Evolutionary conservation across 2,329 filamentous ascomycete species (phyloP).

Genomic region (Emydomyces testavorans): DNA sequence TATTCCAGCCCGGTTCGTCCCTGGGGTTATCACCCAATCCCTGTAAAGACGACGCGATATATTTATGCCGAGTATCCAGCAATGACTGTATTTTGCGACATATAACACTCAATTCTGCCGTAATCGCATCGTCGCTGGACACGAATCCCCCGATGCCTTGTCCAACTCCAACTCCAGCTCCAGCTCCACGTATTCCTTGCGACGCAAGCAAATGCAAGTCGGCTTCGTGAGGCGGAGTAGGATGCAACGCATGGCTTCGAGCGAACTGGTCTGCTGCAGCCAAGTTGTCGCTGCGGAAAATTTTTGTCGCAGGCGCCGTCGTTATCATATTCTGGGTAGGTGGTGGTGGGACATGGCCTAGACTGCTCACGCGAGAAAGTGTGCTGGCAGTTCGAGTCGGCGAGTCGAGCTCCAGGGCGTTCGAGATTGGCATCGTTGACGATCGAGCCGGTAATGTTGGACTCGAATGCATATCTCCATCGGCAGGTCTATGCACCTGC

Average conservation of each 20-base stretch:
- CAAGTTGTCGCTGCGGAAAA: conserved; percentile 21
- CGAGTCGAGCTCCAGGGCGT: conserved; percentile 13
- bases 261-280: conserved; percentile 40
- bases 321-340: conserved; percentile 15
- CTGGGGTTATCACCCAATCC: conserved; percentile 75
- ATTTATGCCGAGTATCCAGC: conserved; percentile 78
- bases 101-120: conserved; percentile 70
- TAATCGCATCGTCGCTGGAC: conserved; percentile 65
- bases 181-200: conserved; percentile 47
- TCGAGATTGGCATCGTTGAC: conserved; percentile 18
- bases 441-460: conserved; percentile 26
- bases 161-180: conserved; percentile 50
- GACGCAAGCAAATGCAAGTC: conserved; percentile 43
- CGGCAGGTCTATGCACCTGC: conserved; percentile 42
- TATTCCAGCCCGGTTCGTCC: conserved; percentile 68
- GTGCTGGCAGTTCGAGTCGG: conserved; percentile 20
- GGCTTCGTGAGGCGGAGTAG: conserved; percentile 43
- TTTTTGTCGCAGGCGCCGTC: conserved; percentile 16
- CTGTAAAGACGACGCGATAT: conserved; percentile 76
- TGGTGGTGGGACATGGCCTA: conserved; percentile 11
- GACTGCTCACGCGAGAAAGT: conserved; percentile 18
- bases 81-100: conserved; percentile 84
- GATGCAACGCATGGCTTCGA: conserved; percentile 41
- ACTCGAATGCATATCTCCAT: conserved; percentile 30
- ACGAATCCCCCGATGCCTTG: conserved; percentile 53